Evolutionary conservation across 2,329 filamentous ascomycete genomes (phyloP), one percentile per base, ranked within the genome.

Genomic region (Fusarium burgessii): DNA sequence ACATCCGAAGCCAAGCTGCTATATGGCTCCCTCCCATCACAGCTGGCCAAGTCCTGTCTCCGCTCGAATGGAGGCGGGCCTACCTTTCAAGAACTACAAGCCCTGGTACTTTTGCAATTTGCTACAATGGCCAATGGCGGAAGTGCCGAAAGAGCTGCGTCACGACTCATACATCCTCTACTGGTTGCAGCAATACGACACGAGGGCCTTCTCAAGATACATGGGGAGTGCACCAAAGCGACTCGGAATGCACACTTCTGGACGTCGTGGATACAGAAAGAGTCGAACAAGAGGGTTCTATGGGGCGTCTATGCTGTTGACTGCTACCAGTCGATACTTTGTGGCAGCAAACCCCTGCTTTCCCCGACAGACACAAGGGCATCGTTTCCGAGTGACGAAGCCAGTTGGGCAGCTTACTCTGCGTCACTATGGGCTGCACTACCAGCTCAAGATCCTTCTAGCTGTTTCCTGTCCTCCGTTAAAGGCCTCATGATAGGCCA

Each of bases 271-370:
- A 50, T 57, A 12, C 41, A 57, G 7, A 50, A 57, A n/a, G 54
- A 57, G 23, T 57, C 42, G 1, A 50, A 47, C 3, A 57, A 38
- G 17, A 2, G 42, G 13, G 32, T 57, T 1, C 41, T 57, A 0
- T 57, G 54, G 54, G 32, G 54, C 0, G 33, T 38, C 1, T 57
- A 57, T 47, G 42, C 54, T 1, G 42, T 57, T 4, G 54, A 50
- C 15, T 50, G 54, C 18, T 57, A 57, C 18, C 54, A 57, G 18
- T 38, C 54, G 2, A 57, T 57, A 57, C 42, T 50, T 7, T 57
- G n/a, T 20, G 54, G 54, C 5, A 57, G 54, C 25, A 57, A 57
- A 49, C 54, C 54, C 9, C 46, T 57, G 6, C 54, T 57, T 9
- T 50, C 54, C 2, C 42, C 42, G 12, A 57, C 54, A 36, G 54